Conservation (phyloP, 2,329 filamentous ascomycete species). For the Ceratocystis albifundus region DNA sequence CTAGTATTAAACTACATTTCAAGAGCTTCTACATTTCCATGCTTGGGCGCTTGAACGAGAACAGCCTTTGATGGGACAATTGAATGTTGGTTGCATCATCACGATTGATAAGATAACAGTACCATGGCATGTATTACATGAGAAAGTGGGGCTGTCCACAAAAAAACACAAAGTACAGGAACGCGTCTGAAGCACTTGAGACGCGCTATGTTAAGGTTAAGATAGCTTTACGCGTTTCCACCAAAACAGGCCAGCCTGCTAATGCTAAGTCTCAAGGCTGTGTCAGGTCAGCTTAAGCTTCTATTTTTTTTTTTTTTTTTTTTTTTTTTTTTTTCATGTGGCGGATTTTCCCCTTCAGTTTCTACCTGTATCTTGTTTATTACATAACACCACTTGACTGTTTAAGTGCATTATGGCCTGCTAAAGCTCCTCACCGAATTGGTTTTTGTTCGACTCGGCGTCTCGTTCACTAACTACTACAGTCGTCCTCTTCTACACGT, state of each 20-base stretch:
- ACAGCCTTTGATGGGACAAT: not conserved
- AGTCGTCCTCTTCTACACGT: too few relatives aligned
- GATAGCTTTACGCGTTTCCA: constrained; percentile 21
- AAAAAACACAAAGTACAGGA: not conserved
- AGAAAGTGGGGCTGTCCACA: not conserved
- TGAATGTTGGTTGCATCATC: not conserved
- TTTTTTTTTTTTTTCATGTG: not conserved
- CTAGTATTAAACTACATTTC: too few relatives aligned
- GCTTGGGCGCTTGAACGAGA: too few relatives aligned
- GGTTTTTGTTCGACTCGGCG: too few relatives aligned
- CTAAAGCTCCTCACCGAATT: too few relatives aligned
- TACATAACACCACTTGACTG: not conserved
- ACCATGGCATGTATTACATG: not conserved
- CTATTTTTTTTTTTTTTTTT: not conserved
- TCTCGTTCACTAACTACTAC: too few relatives aligned
- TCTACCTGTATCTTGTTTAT: not conserved
- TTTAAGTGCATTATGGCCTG: too few relatives aligned
- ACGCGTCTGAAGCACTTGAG: not conserved
- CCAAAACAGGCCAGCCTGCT: constrained; percentile 6
- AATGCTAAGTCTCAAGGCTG: not conserved
- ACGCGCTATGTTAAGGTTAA: not conserved
- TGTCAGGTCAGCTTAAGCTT: not conserved
- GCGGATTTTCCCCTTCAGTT: not conserved
- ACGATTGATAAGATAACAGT: not conserved
- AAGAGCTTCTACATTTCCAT: too few relatives aligned